phyloP scores from a whole-genome alignment of 2,329 filamentous ascomycete species.

The Diaporthe australafricana region DNA sequence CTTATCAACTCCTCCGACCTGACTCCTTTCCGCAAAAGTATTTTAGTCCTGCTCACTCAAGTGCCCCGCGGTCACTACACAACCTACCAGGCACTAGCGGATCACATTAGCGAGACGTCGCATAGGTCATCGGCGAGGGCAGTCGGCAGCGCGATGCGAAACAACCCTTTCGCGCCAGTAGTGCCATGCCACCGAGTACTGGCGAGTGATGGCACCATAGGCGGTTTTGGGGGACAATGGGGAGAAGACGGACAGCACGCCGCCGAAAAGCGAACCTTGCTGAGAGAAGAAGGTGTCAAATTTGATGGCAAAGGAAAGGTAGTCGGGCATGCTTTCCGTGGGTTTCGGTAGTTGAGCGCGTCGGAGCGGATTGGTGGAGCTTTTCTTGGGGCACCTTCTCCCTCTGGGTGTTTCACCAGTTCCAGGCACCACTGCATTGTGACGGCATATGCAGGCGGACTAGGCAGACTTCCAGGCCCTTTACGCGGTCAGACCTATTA shows the following conservation, averaged over 20 bases:
- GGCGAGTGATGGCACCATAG: constrained; percentile 1
- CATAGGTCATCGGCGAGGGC: constrained; percentile 4
- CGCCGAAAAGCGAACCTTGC: neutral
- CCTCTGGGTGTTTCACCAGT: constrained; percentile 19
- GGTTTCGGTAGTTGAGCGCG: neutral
- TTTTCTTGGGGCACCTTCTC: neutral
- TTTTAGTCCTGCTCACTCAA: neutral
- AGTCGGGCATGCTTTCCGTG: neutral
- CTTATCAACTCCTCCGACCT: constrained; percentile 1
- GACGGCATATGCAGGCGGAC: neutral
- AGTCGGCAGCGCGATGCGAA: constrained; percentile 19
- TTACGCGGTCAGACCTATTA: neutral
- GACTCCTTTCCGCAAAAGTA: neutral
- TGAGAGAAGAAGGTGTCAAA: constrained; percentile 6
- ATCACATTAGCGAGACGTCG: neutral
- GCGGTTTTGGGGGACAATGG: constrained; percentile 1
- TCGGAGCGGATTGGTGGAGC: constrained; percentile 19
- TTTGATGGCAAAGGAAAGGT: constrained; percentile 11
- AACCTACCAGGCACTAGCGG: constrained; percentile 1
- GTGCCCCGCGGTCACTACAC: neutral
- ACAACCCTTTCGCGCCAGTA: neutral
- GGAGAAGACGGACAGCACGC: constrained; percentile 10
- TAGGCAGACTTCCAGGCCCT: neutral
- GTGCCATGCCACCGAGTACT: constrained; percentile 12
- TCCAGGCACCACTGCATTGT: neutral